phyloP scores from a whole-genome alignment of 2,329 filamentous ascomycete species.

The Penicillium sp. region DNA sequence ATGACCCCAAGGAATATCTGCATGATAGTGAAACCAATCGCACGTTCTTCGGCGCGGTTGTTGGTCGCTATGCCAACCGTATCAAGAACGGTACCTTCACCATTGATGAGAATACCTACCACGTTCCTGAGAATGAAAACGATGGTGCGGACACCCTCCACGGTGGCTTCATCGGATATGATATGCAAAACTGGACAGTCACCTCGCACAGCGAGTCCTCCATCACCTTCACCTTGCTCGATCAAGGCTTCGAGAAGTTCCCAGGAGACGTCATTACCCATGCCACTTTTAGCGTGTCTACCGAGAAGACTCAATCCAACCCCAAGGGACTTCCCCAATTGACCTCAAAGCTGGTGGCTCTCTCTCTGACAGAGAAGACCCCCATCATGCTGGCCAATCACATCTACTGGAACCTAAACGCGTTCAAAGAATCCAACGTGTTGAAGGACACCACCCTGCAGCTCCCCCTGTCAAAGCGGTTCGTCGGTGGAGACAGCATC shows the following conservation, averaged over 20 bases:
- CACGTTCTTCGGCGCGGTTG: slow-evolving; percentile 49
- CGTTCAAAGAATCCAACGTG: slow-evolving; percentile 44
- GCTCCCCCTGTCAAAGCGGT: slow-evolving; percentile 47
- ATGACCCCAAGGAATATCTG: slow-evolving; percentile 46
- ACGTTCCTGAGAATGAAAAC: slow-evolving; percentile 53
- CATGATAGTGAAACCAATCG: slow-evolving; percentile 47
- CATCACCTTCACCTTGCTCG: slow-evolving; percentile 48
- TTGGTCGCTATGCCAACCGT: slow-evolving; percentile 55
- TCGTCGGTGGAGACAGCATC: slow-evolving; percentile 55
- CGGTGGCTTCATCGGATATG: slow-evolving; percentile 49
- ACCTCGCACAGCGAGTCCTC: slow-evolving; percentile 40
- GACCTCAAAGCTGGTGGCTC: slow-evolving; percentile 45
- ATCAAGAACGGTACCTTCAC: slow-evolving; percentile 58
- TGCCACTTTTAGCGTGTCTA: slow-evolving; percentile 46
- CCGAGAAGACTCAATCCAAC: slow-evolving; percentile 35
- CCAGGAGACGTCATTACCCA: slow-evolving; percentile 49
- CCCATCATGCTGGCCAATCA: slow-evolving; percentile 53
- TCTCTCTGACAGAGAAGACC: slow-evolving; percentile 46
- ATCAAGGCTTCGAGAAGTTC: slow-evolving; percentile 45
- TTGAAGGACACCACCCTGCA: slow-evolving; percentile 46
- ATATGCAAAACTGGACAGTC: slow-evolving; percentile 51
- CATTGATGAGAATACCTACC: slow-evolving; percentile 47
- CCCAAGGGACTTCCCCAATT: slow-evolving; percentile 44
- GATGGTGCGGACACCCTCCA: slow-evolving; percentile 53
- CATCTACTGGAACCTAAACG: slow-evolving; percentile 53